A percentile compares a stretch with the other conserved stretches of the same genome.
Conservation (phyloP, 2,329 filamentous ascomycete species). For the Basipetospora sp. region DNA sequence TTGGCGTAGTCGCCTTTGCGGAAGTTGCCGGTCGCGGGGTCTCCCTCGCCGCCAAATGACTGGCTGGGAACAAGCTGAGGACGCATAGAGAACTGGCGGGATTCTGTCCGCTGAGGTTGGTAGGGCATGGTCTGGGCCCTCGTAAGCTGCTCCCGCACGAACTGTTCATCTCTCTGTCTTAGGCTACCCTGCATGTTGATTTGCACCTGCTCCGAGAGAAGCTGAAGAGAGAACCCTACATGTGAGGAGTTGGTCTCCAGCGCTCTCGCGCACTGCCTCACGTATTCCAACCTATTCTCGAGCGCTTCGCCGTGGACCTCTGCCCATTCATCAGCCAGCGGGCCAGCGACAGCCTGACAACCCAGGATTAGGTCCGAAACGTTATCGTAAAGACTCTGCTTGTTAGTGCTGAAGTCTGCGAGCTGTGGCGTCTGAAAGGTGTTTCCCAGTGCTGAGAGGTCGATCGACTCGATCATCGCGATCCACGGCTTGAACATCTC, state of each 20-base stretch:
- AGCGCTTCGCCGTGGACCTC: conserved; percentile 80
- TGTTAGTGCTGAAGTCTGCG: conserved; percentile 74
- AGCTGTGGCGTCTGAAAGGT: conserved; percentile 73
- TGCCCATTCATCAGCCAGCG: conserved; percentile 87
- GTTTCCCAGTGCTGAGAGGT: conserved; percentile 64
- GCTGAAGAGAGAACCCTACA: conserved; percentile 72
- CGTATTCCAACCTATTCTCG: conserved; percentile 70
- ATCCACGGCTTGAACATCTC: conserved; percentile 87
- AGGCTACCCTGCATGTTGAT: conserved; percentile 17
- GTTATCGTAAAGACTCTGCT: conserved; percentile 86
- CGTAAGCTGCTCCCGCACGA: conserved; percentile 36
- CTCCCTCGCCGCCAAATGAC: conserved; percentile 48
- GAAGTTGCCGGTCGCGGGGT: conserved; percentile 29
- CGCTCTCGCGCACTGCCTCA: conserved; percentile 61
- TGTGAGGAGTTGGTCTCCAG: conserved; percentile 78
- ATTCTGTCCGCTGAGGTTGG: conserved; percentile 42
- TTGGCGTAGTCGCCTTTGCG: conserved; percentile 49
- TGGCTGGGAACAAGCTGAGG: conserved; percentile 39
- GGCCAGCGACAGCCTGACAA: conserved; percentile 83
- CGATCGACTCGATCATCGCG: conserved; percentile 77
- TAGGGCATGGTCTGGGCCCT: conserved; percentile 44
- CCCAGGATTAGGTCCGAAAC: conserved; percentile 76
- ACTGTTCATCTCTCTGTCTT: conserved; percentile 29
- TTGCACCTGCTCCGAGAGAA: conserved; percentile 64
- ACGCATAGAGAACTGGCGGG: conserved; percentile 27